Base-by-base conservation (phyloP, 371 early-diverging fungal genomes). In the Mortierella sp. region DNA sequence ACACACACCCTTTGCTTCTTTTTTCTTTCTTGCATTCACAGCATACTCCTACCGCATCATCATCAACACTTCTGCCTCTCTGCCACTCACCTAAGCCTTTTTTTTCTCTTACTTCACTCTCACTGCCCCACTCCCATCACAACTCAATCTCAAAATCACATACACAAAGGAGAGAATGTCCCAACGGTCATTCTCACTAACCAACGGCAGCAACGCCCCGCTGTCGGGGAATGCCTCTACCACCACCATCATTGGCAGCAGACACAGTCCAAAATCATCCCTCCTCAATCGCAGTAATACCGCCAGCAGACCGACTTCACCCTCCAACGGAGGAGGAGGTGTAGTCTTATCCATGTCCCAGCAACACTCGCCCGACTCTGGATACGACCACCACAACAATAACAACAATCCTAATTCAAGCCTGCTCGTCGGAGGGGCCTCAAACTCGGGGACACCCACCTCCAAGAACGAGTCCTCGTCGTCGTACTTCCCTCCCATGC, bases 301-400 rank as follows among this genome's bases (percentile, higher is more conserved):
- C 9, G 75, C 84, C 64, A 79, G 79, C 24, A 65, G 84, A 52
- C 84, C 84, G 11, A 71, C 73, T 0, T 83, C 84, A 1, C 84
- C 84, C 1, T 83, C 84, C 11, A 43, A 37, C 9, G 61, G 61
- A 19, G n/a, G 65, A 8, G 44, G 64, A 14, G 34, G 31, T 8
- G 26, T 24, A 1, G 14, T 48, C 22, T 11, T 67, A 6, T 29
- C 68, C 63, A 63, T 79, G 68, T 41, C 70, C 4, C 64, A 72
- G 26, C 52, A 61, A 39, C 74, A 76, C 41, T 73, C 70, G 26
- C 71, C 71, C 0, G 16, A 53, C 31, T 76, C 76, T 9, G 64
- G 64, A 67, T 34, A 53, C 68, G 71, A 67, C 37, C 61, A 34
- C 19, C 66, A 55, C 7, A 55, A 45, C 52, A 74, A 55, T 19